These are phyloP conservation scores for Metschnikowia borealis DNA, from an alignment of 805 yeast species.

Conservation along the genomic window DNA sequence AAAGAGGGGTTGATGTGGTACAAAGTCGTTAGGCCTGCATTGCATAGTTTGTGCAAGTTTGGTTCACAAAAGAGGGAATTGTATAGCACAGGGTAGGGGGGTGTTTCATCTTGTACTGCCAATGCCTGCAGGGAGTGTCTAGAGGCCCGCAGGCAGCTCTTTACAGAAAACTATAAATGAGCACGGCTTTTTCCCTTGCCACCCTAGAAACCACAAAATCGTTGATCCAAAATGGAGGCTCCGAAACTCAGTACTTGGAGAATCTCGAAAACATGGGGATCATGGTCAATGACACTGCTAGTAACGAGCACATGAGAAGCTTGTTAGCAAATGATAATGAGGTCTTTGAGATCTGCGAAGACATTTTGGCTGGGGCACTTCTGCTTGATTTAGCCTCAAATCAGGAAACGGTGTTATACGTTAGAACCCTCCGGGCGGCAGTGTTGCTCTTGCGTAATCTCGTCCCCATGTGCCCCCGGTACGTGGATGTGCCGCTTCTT, in stretches of 20 bases:
- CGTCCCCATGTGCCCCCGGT: conserved; percentile 23
- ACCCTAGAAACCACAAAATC: background rate
- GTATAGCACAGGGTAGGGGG: background rate
- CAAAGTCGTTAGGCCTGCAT: background rate
- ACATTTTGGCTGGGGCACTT: conserved; percentile 9
- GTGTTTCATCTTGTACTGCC: background rate
- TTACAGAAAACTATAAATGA: conserved; percentile 2
- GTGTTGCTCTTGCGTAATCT: conserved; percentile 48
- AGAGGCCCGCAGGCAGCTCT: background rate
- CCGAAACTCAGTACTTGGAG: background rate
- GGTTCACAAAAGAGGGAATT: background rate
- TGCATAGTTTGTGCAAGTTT: background rate
- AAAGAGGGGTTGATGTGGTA: background rate
- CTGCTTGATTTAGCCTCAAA: conserved; percentile 2
- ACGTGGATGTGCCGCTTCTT: conserved; percentile 6
- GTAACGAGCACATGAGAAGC: background rate
- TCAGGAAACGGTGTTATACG: conserved; percentile 7
- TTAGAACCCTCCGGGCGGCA: conserved; percentile 44
- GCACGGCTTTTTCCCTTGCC: background rate
- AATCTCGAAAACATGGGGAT: conserved; percentile 1
- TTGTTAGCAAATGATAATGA: conserved; percentile 1
- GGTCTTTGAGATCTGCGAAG: conserved; percentile 7
- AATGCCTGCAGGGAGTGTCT: background rate
- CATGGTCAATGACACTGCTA: conserved; percentile 1
- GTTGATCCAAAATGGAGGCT: conserved; percentile 5